Evolutionary conservation across 139 green algal genomes (phyloP), one percentile per base, ranked within the genome.

Genomic region (Chlorella sorokiniana): DNA sequence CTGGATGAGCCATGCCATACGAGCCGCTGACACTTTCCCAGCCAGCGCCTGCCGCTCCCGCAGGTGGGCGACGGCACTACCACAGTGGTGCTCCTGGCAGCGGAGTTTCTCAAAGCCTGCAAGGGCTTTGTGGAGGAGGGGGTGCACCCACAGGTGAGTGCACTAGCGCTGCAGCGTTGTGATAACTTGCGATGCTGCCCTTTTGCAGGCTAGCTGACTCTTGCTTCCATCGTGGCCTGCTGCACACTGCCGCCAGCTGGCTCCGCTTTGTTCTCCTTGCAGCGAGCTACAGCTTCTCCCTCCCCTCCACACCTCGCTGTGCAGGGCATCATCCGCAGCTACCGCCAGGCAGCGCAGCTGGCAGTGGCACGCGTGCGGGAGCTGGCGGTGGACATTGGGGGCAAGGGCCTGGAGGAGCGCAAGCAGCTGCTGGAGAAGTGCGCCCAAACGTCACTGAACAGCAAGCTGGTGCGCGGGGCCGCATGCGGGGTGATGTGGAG

Each of bases 21-120:
- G n/a, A n/a, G n/a, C n/a, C n/a, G n/a, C n/a, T 65, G 56, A 6
- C 33, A 18, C 65, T 25, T 33, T 7, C 35, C 35, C 29, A 8
- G 29, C 41, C 38, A 3, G 3, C 41, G 2, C 9, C 20, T 42
- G 20, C 20, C 29, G 69, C 29, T 35, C 22, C 44, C 51, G 45
- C 80, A 99, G 93, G 96, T 99, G 56, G 97, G 97, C 18, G 97
- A 99, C 76, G 97, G 97, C 54, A 99, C 97, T 3, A 99, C 97
- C 2, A 99, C 96, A 10, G 97, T 99, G 11, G 97, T 99, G 3
- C 90, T 99, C 16, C 90, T 99, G 63, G 95, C 97, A 10, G 96
- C 93, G 22, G 96, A 99, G 90, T 96, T 99, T 73, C 88, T 99
- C 73, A 90, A 90, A 45, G 95, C 98, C 75, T 90, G 92, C 41